Conservation (phyloP, 768 basidiomycete genomes). For the Suillus subalutaceus region DNA sequence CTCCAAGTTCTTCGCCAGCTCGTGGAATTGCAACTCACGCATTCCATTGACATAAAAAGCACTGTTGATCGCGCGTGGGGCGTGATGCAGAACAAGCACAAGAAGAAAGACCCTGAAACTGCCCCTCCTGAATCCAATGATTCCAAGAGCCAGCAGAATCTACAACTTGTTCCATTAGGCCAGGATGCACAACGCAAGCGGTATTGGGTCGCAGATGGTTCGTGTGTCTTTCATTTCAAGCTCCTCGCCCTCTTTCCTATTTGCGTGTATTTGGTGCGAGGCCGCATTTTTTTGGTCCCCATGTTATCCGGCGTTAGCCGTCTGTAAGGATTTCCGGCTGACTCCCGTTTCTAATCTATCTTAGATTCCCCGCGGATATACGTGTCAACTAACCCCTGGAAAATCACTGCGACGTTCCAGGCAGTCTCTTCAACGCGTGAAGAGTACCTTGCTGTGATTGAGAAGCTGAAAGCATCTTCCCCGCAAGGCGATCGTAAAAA, state of each 20-base stretch:
- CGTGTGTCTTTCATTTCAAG: conserved; percentile 52
- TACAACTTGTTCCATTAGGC: conserved; percentile 73
- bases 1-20: conserved; percentile 83
- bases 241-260: conserved; percentile 46
- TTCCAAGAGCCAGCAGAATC: conserved; percentile 63
- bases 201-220: conserved; percentile 89
- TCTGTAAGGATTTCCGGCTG: conserved; percentile 36
- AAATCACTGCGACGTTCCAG: conserved; percentile 77
- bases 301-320: conserved; percentile 41
- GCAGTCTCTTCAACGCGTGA: conserved; percentile 70
- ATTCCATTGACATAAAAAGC: conserved; percentile 68
- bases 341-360: conserved; percentile 34
- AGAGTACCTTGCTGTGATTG: conserved; percentile 70
- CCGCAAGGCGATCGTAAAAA: conserved; percentile 54
- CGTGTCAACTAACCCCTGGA: conserved; percentile 88
- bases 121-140: conserved; percentile 60
- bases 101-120: conserved; percentile 69
- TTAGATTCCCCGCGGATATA: conserved; percentile 86
- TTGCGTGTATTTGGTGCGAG: conserved; percentile 73
- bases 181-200: conserved; percentile 77
- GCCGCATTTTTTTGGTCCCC: conserved; percentile 48
- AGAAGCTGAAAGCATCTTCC: conserved; percentile 54
- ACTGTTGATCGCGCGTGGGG: conserved; percentile 87
- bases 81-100: conserved; percentile 81
- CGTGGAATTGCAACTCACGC: conserved; percentile 80